A percentile compares a stretch with the other conserved stretches of the same genome.
phyloP scores from a whole-genome alignment of 2,329 filamentous ascomycete species.

The Pezicula neosporulosa region DNA sequence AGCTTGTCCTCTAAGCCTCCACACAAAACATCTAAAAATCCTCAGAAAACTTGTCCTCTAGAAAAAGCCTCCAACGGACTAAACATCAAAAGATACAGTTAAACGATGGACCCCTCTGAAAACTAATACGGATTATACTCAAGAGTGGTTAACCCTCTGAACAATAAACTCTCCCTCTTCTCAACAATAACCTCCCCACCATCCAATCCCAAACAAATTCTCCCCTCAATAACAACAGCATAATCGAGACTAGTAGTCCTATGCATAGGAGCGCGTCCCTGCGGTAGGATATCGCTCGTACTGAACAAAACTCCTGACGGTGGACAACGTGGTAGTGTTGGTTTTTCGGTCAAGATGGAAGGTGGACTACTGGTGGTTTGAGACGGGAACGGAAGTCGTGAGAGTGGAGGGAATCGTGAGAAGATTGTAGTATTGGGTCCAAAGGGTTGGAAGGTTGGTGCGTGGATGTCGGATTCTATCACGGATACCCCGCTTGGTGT shows the following conservation, averaged over 20 bases:
- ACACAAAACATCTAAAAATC: too few relatives aligned
- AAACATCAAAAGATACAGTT: too few relatives aligned
- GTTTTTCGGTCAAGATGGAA: background rate
- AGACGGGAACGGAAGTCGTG: constrained; percentile 28
- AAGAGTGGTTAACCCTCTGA: constrained; percentile 40
- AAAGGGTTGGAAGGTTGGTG: constrained; percentile 28
- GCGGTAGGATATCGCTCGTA: constrained; percentile 11
- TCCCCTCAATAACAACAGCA: constrained; percentile 5
- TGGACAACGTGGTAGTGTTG: constrained; percentile 29
- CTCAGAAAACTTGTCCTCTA: too few relatives aligned
- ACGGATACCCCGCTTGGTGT: constrained; percentile 27
- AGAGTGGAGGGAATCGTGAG: constrained; percentile 26
- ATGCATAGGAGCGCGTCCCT: constrained; percentile 33
- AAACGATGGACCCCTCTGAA: too few relatives aligned
- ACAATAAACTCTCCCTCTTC: constrained; percentile 36
- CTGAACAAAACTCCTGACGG: constrained; percentile 33
- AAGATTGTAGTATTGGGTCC: constrained; percentile 29
- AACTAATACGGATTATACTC: constrained; percentile 32
- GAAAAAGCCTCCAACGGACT: too few relatives aligned
- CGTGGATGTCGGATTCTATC: constrained; percentile 26
- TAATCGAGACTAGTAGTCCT: constrained; percentile 40
- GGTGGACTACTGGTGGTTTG: constrained; percentile 15
- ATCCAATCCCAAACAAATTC: background rate
- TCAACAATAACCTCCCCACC: constrained; percentile 27
- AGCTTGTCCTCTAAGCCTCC: too few relatives aligned